A percentile compares a stretch with the other conserved stretches of the same genome.
Conservation (phyloP, 208 protist species). For the Strigomonas culicis region DNA sequence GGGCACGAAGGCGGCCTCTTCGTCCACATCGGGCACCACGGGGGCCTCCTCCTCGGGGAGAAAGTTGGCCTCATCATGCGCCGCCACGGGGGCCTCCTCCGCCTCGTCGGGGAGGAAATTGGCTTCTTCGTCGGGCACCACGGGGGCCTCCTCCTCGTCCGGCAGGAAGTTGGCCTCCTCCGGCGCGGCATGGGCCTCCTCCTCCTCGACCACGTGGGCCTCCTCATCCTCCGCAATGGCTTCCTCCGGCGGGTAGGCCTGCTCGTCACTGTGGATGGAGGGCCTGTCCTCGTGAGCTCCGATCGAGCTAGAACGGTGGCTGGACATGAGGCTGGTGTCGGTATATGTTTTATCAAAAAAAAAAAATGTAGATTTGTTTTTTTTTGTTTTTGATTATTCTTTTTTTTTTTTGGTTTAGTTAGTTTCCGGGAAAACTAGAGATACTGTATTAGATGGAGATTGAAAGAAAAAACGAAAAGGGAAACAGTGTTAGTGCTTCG, state of each 20-base stretch:
- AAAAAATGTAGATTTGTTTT: slow-evolving; percentile 14
- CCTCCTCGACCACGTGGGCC: slow-evolving; percentile 4
- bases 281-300: no score
- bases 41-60: slow-evolving; percentile 4
- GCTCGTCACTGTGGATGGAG: no score
- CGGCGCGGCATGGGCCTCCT: neutral
- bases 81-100: no score
- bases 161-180: neutral
- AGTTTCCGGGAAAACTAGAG: neutral
- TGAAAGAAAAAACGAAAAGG: neutral
- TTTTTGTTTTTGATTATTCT: slow-evolving; percentile 1
- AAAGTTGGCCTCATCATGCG: no score
- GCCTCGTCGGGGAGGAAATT: no score
- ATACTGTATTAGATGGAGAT: neutral
- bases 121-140: no score
- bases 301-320: slow-evolving; percentile 6
- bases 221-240: neutral
- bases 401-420: neutral
- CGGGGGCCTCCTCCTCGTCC: no score
- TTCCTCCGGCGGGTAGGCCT: neutral
- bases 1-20: slow-evolving; percentile 5
- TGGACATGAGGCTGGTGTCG: neutral
- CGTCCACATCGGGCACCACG: neutral
- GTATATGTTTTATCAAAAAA: slow-evolving; percentile 16
- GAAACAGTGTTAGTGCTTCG: slow-evolving; percentile 10